phyloP scores from a whole-genome alignment of 176 grass and related monocot species.

The Triticum monococcum region DNA sequence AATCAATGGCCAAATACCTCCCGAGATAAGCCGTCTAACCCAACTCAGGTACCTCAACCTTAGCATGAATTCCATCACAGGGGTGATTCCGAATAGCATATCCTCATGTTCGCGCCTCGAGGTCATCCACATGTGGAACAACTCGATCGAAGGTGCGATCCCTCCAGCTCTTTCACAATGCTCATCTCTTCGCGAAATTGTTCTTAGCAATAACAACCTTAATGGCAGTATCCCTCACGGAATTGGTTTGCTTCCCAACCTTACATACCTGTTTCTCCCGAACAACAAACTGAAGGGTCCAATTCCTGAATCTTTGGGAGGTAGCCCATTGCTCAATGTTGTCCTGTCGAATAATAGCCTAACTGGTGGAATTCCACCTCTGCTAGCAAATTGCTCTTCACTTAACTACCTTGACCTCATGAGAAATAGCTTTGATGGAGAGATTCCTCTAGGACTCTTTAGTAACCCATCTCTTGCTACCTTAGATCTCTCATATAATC shows the following conservation, averaged over 20 bases:
- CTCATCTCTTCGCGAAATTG: slow-evolving; percentile 2
- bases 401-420: slow-evolving; percentile 8
- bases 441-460: slow-evolving; percentile 25
- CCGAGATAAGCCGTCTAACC: slow-evolving; percentile 26
- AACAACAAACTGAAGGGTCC: slow-evolving; percentile 17
- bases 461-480: neutral
- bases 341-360: slow-evolving; percentile 13
- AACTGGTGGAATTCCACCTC: slow-evolving; percentile 27
- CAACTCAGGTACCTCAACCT: slow-evolving; percentile 42
- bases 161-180: slow-evolving; percentile 32
- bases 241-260: slow-evolving; percentile 11
- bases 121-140: too few relatives aligned
- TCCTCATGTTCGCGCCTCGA: too few relatives aligned
- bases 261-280: neutral
- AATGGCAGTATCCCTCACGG: slow-evolving; percentile 20
- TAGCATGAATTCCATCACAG: slow-evolving; percentile 33
- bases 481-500: neutral
- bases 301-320: slow-evolving; percentile 32
- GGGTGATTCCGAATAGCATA: too few relatives aligned
- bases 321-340: slow-evolving; percentile 14
- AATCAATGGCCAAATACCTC: slow-evolving; percentile 25
- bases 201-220: slow-evolving; percentile 30
- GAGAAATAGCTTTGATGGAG: slow-evolving; percentile 26
- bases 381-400: slow-evolving; percentile 30
- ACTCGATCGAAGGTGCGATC: slow-evolving; percentile 9